A percentile compares a stretch with the other conserved stretches of the same genome.
Evolutionary conservation across 2,329 filamentous ascomycete species (phyloP).

Genomic region (Ciborinia camelliae): DNA sequence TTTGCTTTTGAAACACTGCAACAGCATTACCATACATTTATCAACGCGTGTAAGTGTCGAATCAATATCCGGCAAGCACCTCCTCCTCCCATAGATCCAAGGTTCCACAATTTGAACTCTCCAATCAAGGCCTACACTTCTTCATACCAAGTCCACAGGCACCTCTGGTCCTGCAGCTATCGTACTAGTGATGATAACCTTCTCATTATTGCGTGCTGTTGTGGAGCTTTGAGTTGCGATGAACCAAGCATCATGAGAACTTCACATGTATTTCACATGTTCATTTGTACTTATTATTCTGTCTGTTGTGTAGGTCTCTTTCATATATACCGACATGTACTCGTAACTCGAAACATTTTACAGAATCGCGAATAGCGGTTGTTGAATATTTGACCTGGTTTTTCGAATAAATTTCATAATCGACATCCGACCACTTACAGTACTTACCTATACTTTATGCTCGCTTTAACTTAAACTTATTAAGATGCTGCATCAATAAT

Average conservation of each 20-base stretch:
- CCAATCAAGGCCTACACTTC: constrained; percentile 1
- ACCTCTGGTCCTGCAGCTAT: constrained; percentile 4
- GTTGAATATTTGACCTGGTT: not conserved
- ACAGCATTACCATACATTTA: not conserved
- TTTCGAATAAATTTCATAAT: not conserved
- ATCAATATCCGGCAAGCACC: constrained; percentile 7
- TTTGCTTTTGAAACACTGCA: constrained; percentile 14
- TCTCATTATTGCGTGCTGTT: constrained; percentile 1
- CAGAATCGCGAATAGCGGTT: not conserved
- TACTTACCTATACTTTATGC: too few relatives aligned
- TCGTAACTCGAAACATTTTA: not conserved
- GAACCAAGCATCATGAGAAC: not conserved
- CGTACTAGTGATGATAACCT: constrained; percentile 2
- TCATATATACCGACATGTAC: not conserved
- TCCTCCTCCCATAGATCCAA: not conserved
- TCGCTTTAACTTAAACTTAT: not conserved
- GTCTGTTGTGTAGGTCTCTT: constrained; percentile 3
- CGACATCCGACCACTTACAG: not conserved
- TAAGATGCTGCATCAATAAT: constrained; percentile 16
- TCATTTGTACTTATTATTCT: not conserved
- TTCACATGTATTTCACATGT: constrained; percentile 11
- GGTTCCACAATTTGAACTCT: not conserved
- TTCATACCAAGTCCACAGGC: not conserved
- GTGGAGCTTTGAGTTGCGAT: not conserved
- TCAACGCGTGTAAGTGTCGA: constrained; percentile 10